Conservation (phyloP, 2,329 filamentous ascomycete species). For the Neobulgaria alba region DNA sequence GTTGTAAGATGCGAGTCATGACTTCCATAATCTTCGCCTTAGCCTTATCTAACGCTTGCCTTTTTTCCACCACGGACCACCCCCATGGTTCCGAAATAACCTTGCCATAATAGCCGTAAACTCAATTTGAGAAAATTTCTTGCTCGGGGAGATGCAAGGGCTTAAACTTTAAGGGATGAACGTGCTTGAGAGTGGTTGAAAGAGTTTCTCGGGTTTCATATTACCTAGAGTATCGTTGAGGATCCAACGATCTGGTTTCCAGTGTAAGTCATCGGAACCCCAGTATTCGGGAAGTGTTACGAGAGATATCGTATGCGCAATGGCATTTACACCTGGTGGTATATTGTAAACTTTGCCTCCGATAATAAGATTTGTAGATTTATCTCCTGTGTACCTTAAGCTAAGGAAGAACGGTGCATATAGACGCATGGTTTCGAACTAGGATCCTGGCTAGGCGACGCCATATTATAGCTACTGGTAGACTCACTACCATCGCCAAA, state of each 20-base stretch:
- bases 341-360: constrained; percentile 6
- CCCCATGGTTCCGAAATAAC: constrained; percentile 9
- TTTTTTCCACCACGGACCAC: constrained; percentile 1
- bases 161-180: constrained; percentile 15
- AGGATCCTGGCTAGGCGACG: not conserved
- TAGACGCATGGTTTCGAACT: constrained; percentile 42
- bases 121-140: constrained; percentile 19
- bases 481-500: constrained; percentile 29
- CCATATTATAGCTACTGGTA: not conserved
- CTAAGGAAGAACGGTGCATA: constrained; percentile 45
- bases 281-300: constrained; percentile 11
- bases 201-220: not conserved
- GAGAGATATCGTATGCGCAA: constrained; percentile 8
- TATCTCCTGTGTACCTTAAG: constrained; percentile 36
- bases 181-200: constrained; percentile 4
- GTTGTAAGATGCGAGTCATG: constrained; percentile 12
- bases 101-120: constrained; percentile 16
- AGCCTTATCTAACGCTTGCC: constrained; percentile 12
- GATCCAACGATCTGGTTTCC: constrained; percentile 15
- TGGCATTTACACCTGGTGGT: constrained; percentile 21
- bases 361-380: constrained; percentile 10
- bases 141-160: constrained; percentile 15
- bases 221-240: not conserved
- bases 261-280: constrained; percentile 11
- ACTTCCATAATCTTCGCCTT: constrained; percentile 7